These are phyloP conservation scores for Populus pruinosa DNA, from an alignment of 345 rosid species.

Conservation along the genomic window DNA sequence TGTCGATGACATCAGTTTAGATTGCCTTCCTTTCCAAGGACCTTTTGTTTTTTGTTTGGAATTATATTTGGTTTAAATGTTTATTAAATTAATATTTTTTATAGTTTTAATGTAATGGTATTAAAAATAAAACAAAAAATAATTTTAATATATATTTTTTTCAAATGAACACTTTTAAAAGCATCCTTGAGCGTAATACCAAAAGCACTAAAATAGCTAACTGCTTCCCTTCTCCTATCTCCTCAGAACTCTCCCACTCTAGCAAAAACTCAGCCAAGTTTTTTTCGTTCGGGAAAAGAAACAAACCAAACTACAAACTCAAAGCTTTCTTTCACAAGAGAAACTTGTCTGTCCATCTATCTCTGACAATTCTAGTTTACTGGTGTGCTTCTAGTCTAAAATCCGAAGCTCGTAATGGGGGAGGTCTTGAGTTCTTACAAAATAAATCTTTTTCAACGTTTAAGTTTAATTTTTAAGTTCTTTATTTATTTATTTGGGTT, in stretches of 20 bases:
- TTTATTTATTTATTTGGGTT: background rate
- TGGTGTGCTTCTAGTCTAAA: background rate
- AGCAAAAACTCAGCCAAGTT: background rate
- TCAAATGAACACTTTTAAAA: too few relatives aligned
- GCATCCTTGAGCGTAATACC: too few relatives aligned
- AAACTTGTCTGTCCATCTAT: conserved; percentile 6
- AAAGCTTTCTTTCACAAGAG: background rate
- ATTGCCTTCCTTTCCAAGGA: background rate
- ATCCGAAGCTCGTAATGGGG: conserved; percentile 43
- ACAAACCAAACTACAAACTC: background rate
- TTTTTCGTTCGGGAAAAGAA: background rate
- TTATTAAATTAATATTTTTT: too few relatives aligned
- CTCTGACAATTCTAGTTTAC: background rate
- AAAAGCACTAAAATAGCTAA: background rate
- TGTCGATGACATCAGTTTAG: background rate
- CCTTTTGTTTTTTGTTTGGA: too few relatives aligned
- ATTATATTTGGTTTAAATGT: too few relatives aligned
- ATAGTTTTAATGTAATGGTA: too few relatives aligned
- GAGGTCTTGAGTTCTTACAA: conserved; percentile 39
- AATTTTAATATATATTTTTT: too few relatives aligned
- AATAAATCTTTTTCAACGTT: background rate
- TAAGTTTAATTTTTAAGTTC: background rate
- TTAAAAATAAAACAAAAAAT: too few relatives aligned
- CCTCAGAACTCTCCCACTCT: background rate
- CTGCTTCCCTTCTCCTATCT: conserved; percentile 16